Evolutionary conservation across 2,329 filamentous ascomycete genomes (phyloP), one percentile per base, ranked within the genome.

Genomic region (Botrytis porri): DNA sequence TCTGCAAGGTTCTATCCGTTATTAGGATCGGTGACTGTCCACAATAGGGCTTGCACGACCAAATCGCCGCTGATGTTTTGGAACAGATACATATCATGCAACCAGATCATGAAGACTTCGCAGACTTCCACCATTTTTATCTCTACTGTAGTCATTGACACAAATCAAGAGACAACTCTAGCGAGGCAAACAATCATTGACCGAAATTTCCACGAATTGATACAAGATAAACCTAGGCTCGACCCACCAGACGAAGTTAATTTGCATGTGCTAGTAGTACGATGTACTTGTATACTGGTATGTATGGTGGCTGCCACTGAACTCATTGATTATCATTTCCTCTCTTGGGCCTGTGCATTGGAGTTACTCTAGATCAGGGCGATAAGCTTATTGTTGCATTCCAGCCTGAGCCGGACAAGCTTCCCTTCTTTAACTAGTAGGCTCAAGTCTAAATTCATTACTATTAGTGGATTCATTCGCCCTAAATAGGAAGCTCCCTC

Each of bases 191-290:
- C 18, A 37, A 48, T 29, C 43, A 7, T 20, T 5, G 7, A 4
- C 63, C 32, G 43, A 66, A 66, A 66, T 66, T 37, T 39, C 43
- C 63, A 66, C 35, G 32, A 37, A 54, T 39, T 54, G 51, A 66
- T 54, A 51, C 18, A 22, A 54, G 39, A 35, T 29, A 29, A n/a
- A n/a, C 64, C 32, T 66, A 66, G 64, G 45, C 48, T 29, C 45
- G 41, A 66, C 32, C 43, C 25, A 6, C 43, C 39, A 39, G 32
- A 35, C 32, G 35, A 66, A 20, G 64, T 51, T 39, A 29, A 66
- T 66, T 54, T 66, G 32, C 45, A 66, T 66, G 64, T 66, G 45
- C 64, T 66, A 37, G 45, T 39, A 25, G 22, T 66, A n/a, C n/a
- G n/a, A n/a, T n/a, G n/a, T n/a, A 66, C 39, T 64, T 43, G 61